Base-by-base conservation (phyloP, 2,329 filamentous ascomycete species). In the Thermothelomyces thermophilus region DNA sequence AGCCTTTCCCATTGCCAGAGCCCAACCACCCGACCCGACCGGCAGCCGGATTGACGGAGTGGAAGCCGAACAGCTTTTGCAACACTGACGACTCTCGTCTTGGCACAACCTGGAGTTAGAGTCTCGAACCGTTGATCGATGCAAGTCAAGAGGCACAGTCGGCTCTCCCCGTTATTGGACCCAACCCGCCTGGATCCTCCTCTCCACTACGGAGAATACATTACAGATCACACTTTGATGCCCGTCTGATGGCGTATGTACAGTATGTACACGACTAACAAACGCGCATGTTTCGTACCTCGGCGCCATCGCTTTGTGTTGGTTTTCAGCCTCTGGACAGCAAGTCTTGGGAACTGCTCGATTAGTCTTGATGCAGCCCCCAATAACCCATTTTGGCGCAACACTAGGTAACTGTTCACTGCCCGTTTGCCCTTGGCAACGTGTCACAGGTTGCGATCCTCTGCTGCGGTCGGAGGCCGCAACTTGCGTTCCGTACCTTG, bases 41-140 rank as follows among this genome's bases (percentile, higher is more conserved):
- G 7, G 50, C 41, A 37, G 41, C 50, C 54, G 54, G 52, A 45
- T 50, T 42, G 48, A 48, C 52, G 41, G 52, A 50, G 30, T 41
- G 17, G 41, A 28, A 46, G 46, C 51, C 53, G 46, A 36, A 26
- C n/a, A 10, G n/a, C n/a, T n/a, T n/a, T n/a, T n/a, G n/a, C n/a
- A n/a, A n/a, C n/a, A n/a, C n/a, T n/a, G n/a, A n/a, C 36, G 42
- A 22, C n/a, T 16, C 14, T 6, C 7, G n/a, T 11, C 28, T 46
- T 31, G 31, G 35, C 16, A 19, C 22, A 39, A 9, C 20, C 19
- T 40, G 30, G n/a, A 34, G 3, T 20, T 31, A 10, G 41, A 34
- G 22, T 43, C 41, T 39, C 41, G 28, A 42, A 33, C 39, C 14
- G 24, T 34, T 44, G 41, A 34, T 35, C 19, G 19, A 44, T 30